Percentiles rank a stretch among this genome's conserved stretches.
phyloP scores from a whole-genome alignment of 805 yeast genomes.

The Monosporozyma yasuniensis region DNA sequence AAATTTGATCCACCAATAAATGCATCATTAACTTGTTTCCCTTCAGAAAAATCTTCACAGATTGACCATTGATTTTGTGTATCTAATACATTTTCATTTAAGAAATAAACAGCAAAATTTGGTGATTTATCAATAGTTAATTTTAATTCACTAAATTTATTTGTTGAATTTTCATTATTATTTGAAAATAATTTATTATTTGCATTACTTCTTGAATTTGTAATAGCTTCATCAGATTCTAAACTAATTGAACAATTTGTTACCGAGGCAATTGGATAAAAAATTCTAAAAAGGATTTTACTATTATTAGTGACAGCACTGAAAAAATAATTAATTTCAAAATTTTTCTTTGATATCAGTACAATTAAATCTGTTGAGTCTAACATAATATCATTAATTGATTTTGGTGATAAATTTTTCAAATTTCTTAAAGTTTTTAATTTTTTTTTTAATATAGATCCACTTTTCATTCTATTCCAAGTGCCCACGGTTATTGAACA shows the following conservation, averaged over 20 bases:
- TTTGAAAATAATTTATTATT: not conserved
- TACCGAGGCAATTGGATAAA: slow-evolving; percentile 57
- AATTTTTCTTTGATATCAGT: slow-evolving; percentile 59
- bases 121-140: slow-evolving; percentile 52
- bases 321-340: slow-evolving; percentile 70
- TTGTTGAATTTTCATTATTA: slow-evolving; percentile 14
- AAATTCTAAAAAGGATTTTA: slow-evolving; percentile 62
- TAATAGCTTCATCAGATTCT: slow-evolving; percentile 30
- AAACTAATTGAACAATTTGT: slow-evolving; percentile 47
- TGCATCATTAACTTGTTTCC: slow-evolving; percentile 69
- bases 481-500: slow-evolving; percentile 63
- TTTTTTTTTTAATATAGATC: slow-evolving; percentile 36
- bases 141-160: slow-evolving; percentile 39
- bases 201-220: not conserved
- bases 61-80: slow-evolving; percentile 37
- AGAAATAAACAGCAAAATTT: slow-evolving; percentile 68
- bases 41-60: slow-evolving; percentile 78
- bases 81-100: slow-evolving; percentile 42
- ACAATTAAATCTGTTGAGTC: slow-evolving; percentile 60
- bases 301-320: slow-evolving; percentile 61
- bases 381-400: slow-evolving; percentile 54
- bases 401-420: slow-evolving; percentile 58
- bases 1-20: slow-evolving; percentile 50
- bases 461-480: slow-evolving; percentile 73
- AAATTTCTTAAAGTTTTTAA: slow-evolving; percentile 36